phyloP scores from a whole-genome alignment of 1,284 basidiomycete species.

The Trichosporon sp. region DNA sequence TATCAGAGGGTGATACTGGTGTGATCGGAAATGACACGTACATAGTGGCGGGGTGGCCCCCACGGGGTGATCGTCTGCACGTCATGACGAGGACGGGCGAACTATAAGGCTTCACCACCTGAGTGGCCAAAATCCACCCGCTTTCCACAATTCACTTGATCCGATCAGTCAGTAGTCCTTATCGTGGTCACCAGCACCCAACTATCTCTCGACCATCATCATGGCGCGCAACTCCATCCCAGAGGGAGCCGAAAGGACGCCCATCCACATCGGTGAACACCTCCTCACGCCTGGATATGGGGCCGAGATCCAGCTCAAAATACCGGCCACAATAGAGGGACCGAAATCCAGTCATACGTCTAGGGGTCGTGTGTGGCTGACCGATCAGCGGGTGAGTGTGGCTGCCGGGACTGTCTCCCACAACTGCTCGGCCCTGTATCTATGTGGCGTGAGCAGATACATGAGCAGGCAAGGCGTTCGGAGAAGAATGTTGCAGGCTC shows the following conservation, averaged over 20 bases:
- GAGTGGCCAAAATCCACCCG: background rate
- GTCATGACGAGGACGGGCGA: background rate
- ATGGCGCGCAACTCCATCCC: slow-evolving; percentile 19
- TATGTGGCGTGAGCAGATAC: background rate
- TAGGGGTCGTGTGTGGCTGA: slow-evolving; percentile 37
- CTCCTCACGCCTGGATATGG: slow-evolving; percentile 27
- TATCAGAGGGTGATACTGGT: background rate
- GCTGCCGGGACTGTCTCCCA: background rate
- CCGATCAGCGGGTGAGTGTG: slow-evolving; percentile 35
- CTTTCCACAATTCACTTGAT: background rate
- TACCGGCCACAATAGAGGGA: slow-evolving; percentile 39
- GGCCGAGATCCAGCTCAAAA: slow-evolving; percentile 33
- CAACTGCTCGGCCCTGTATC: background rate
- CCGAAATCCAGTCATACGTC: slow-evolving; percentile 36
- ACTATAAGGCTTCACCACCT: slow-evolving; percentile 3
- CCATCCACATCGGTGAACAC: slow-evolving; percentile 25
- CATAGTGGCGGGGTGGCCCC: background rate
- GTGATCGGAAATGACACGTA: background rate
- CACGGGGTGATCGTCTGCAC: background rate
- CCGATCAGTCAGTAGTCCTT: background rate
- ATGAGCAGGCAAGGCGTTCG: background rate
- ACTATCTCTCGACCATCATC: background rate
- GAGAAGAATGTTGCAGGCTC: background rate
- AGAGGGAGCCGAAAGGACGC: slow-evolving; percentile 7
- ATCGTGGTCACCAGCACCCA: background rate